These are phyloP conservation scores for Wickerhamiella hasegawae DNA, from an alignment of 805 yeast species.

Conservation along the genomic window DNA sequence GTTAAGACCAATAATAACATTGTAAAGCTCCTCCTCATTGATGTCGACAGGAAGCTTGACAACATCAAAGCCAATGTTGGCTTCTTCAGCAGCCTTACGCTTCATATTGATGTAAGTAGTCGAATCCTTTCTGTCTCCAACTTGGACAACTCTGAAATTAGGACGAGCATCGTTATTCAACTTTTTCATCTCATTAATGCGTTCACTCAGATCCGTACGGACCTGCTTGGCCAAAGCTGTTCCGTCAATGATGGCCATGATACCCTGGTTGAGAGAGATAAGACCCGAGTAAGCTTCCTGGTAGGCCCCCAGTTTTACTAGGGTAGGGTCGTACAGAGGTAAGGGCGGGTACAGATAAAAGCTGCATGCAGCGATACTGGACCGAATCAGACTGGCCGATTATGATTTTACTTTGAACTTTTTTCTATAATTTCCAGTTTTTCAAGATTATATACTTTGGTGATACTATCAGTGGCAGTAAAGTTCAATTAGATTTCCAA, in stretches of 20 bases:
- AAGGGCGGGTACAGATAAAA: too few species aligned
- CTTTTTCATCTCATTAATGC: constrained; percentile 29
- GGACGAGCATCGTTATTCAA: constrained; percentile 43
- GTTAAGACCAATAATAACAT: constrained; percentile 47
- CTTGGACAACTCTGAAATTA: constrained; percentile 68
- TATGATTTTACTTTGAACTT: too few species aligned
- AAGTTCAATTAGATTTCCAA: too few species aligned
- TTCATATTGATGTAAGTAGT: constrained; percentile 85
- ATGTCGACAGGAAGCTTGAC: constrained; percentile 48
- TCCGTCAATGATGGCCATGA: constrained; percentile 37
- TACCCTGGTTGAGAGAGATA: not conserved
- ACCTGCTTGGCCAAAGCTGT: constrained; percentile 39
- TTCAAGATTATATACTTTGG: too few species aligned
- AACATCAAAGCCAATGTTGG: constrained; percentile 54
- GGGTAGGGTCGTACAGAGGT: not conserved
- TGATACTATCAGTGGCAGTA: too few species aligned
- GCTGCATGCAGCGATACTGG: too few species aligned
- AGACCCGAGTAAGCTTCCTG: not conserved
- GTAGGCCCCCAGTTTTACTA: not conserved
- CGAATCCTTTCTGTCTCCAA: constrained; percentile 81
- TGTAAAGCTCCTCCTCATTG: constrained; percentile 40
- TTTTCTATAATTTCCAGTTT: too few species aligned
- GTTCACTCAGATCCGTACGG: constrained; percentile 34
- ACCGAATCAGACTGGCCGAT: too few species aligned
- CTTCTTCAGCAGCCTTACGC: constrained; percentile 74